These are phyloP conservation scores for Ascobolus immersus DNA, from an alignment of 495 filamentous ascomycete species.

Conservation along the genomic window DNA sequence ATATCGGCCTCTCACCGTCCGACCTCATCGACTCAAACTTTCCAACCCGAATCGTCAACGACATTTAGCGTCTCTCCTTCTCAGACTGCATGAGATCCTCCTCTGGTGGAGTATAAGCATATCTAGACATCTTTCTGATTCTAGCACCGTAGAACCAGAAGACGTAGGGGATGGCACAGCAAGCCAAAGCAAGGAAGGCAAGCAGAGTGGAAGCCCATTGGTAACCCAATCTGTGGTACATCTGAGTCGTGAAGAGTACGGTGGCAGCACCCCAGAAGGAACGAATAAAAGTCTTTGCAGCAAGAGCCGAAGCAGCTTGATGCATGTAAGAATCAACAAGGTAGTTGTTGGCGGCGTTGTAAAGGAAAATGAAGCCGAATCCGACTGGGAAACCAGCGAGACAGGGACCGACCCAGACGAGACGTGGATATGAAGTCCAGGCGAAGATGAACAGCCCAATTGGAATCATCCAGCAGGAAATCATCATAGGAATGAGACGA, in stretches of 20 bases:
- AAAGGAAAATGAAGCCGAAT: slow-evolving; percentile 68
- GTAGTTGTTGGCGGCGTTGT: slow-evolving; percentile 68
- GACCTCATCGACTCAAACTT: too few species aligned
- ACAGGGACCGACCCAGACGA: slow-evolving; percentile 45
- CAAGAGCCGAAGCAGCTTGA: slow-evolving; percentile 64
- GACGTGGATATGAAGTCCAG: slow-evolving; percentile 41
- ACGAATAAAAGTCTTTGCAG: slow-evolving; percentile 56
- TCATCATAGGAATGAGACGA: slow-evolving; percentile 66
- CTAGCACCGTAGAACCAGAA: slow-evolving; percentile 49
- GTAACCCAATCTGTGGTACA: slow-evolving; percentile 46
- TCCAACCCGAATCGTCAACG: too few species aligned
- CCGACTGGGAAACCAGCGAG: slow-evolving; percentile 54
- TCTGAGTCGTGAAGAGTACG: slow-evolving; percentile 57
- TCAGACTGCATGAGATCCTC: too few species aligned
- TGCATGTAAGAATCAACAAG: slow-evolving; percentile 60
- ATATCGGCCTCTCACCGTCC: too few species aligned
- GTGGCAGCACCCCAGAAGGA: slow-evolving; percentile 53
- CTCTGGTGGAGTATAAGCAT: too few species aligned
- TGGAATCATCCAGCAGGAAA: slow-evolving; percentile 53
- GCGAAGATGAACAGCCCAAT: slow-evolving; percentile 64
- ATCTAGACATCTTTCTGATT: slow-evolving; percentile 38
- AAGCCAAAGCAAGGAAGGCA: slow-evolving; percentile 42
- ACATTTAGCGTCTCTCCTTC: too few species aligned
- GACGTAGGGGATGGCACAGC: slow-evolving; percentile 49
- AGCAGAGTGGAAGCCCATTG: slow-evolving; percentile 51